Base-by-base conservation (phyloP, 495 filamentous ascomycete genomes). In the Hypoxylon perforatum region DNA sequence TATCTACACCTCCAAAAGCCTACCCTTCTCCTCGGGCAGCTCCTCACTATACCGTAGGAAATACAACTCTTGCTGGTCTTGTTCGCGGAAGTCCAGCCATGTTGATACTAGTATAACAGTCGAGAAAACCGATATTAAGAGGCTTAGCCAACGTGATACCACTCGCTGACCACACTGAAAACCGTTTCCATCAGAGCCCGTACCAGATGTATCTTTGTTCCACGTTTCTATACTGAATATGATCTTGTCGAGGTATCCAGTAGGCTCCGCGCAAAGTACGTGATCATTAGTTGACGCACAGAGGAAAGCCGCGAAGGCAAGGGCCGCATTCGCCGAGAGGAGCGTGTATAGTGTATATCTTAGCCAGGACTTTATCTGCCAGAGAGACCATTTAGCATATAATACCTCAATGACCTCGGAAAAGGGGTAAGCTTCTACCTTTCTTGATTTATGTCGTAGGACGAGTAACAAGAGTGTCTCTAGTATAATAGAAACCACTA, bases 121-220 rank as follows among this genome's bases (percentile, higher is more conserved):
- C 4, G 64, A 67, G 46, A 67, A 57, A 19, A 67, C 3, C 4
- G 64, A 57, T 38, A 67, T 61, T 17, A 61, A 17, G 47, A 67
- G 28, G 36, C 36, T 46, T 3, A 67, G 52, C 57, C 64, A 67
- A 10, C 51, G 45, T 4, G 57, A 57, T n/a, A 11, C 41, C 17
- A 41, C 38, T 28, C 23, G 39, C n/a, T 28, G 18, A 22, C 44
- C 50, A n/a, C 48, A 56, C 3, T 4, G 11, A 25, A 18, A 19
- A 6, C 22, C 50, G 15, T 46, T 23, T 3, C 9, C 35, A n/a
- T 41, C 25, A 17, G 42, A 46, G 18, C 15, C 15, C n/a, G n/a
- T n/a, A n/a, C n/a, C n/a, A n/a, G 3, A 5, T 11, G 41, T 45
- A 17, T 45, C 4, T 11, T 4, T 45, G 21, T 19, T 45, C 15